Evolutionary conservation across 805 yeast species (phyloP).

Genomic region (Candida oleophila): DNA sequence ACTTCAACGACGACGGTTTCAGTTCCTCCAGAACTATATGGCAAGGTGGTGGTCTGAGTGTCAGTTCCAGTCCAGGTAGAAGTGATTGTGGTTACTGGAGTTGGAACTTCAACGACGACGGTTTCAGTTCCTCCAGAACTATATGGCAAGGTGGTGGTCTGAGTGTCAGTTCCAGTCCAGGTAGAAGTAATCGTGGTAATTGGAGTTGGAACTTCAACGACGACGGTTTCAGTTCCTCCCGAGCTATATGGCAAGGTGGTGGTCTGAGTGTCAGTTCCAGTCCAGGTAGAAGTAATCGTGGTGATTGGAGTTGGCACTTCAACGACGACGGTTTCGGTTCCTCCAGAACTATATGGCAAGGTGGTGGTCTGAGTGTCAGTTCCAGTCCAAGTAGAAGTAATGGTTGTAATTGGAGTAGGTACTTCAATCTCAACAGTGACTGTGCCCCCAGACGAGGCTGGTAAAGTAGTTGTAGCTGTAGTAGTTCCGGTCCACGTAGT

Average conservation of each 20-base stretch:
- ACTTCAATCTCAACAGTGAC: constrained; percentile 16
- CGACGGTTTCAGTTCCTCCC: constrained; percentile 14
- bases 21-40: constrained; percentile 7
- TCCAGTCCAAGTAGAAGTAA: constrained; percentile 4
- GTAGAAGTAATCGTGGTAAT: constrained; percentile 10
- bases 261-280: constrained; percentile 8
- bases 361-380: constrained; percentile 13
- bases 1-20: no score
- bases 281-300: constrained; percentile 7
- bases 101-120: constrained; percentile 4
- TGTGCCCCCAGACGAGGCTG: constrained; percentile 12
- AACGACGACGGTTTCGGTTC: constrained; percentile 11
- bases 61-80: constrained; percentile 8
- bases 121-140: constrained; percentile 4
- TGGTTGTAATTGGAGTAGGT: constrained; percentile 8
- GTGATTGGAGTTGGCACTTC: constrained; percentile 16
- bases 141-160: constrained; percentile 2
- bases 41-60: constrained; percentile 11
- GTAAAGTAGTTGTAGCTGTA: constrained; percentile 9
- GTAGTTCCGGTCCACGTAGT: constrained; percentile 7
- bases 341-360: constrained; percentile 1
- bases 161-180: constrained; percentile 14
- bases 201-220: constrained; percentile 15
- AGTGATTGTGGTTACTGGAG: constrained; percentile 9
- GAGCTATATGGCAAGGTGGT: constrained; percentile 5